A percentile compares a stretch with the other conserved stretches of the same genome.
Conservation (phyloP, 1,284 basidiomycete genomes). For the Earliella scabrosa region DNA sequence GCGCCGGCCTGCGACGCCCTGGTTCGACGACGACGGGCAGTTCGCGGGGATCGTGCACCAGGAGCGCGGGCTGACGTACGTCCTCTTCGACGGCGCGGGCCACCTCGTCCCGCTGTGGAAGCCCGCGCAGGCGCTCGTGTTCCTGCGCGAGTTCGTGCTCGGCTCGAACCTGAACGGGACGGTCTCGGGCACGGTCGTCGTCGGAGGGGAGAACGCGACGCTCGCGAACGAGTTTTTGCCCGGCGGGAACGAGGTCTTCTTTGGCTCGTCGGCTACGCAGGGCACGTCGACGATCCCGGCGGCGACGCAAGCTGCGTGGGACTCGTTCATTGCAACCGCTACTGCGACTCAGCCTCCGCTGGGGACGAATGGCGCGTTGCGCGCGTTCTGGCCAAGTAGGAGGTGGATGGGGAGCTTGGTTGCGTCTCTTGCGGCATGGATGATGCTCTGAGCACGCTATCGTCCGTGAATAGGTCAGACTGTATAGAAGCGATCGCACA, state of each 20-base stretch:
- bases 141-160: conserved; percentile 37
- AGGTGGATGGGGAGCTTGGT: not conserved
- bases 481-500: too few relatives aligned
- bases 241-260: conserved; percentile 34
- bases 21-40: conserved; percentile 33
- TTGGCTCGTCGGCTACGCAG: conserved; percentile 24
- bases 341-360: conserved; percentile 12
- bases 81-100: conserved; percentile 34
- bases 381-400: not conserved
- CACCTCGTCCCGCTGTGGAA: conserved; percentile 36
- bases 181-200: conserved; percentile 25
- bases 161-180: conserved; percentile 35
- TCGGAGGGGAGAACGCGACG: conserved; percentile 58
- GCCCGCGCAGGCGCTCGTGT: conserved; percentile 37
- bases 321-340: conserved; percentile 33
- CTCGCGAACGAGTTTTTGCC: conserved; percentile 48
- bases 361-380: not conserved
- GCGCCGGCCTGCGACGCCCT: conserved; percentile 63
- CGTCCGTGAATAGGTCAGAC: too few relatives aligned
- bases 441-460: not conserved
- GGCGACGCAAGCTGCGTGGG: conserved; percentile 58
- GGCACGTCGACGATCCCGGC: conserved; percentile 31
- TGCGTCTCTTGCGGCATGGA: not conserved
- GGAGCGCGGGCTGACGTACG: conserved; percentile 37
- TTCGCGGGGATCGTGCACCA: conserved; percentile 39